Evolutionary conservation across 1,284 basidiomycete species (phyloP).

Genomic region (Singerocomus inundabilis): DNA sequence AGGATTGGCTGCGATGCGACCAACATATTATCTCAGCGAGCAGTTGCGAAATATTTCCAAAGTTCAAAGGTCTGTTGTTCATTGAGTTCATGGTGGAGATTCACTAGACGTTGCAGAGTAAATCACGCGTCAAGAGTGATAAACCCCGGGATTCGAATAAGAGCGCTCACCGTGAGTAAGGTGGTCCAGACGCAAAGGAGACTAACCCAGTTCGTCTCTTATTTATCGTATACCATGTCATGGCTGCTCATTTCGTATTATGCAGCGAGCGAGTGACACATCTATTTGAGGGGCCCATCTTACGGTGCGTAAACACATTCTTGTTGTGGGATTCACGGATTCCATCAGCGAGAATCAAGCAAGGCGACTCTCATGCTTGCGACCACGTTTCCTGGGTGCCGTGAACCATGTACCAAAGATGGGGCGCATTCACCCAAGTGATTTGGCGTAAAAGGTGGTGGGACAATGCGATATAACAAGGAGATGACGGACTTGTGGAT

Average conservation of each 20-base stretch:
- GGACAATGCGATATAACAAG: too few relatives aligned
- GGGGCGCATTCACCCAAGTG: neutral
- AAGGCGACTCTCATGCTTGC: neutral
- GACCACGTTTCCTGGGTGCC: slow-evolving; percentile 1
- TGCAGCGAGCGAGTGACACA: neutral
- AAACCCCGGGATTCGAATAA: neutral
- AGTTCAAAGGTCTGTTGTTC: neutral
- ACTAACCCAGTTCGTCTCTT: neutral
- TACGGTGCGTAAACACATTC: neutral
- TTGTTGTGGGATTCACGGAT: neutral
- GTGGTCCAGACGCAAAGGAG: neutral
- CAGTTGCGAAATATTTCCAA: neutral
- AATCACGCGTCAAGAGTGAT: neutral
- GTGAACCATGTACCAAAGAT: neutral
- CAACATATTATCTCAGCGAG: too few relatives aligned
- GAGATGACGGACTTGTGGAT: too few relatives aligned
- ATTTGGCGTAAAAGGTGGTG: neutral
- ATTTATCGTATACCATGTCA: neutral
- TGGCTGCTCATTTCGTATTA: neutral
- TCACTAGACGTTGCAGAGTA: neutral
- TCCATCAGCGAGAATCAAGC: neutral
- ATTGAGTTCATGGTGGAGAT: neutral
- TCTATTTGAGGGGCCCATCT: neutral
- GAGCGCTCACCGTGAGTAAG: neutral
- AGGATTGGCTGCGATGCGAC: too few relatives aligned